phyloP scores from a whole-genome alignment of 2,329 filamentous ascomycete species.

The Beauveria bassiana region DNA sequence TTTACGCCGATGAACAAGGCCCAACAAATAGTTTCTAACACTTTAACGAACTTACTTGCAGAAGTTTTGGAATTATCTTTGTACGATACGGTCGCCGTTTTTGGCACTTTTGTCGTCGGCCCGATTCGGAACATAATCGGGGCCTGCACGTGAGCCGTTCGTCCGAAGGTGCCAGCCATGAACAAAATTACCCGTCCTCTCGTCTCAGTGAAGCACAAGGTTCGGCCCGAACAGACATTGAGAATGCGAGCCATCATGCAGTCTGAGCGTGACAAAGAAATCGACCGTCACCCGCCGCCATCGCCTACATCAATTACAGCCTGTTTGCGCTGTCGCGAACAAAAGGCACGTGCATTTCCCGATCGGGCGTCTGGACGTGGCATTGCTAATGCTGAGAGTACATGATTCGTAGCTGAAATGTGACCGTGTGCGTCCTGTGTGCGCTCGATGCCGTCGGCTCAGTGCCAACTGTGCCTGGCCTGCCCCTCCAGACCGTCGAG shows the following conservation, averaged over 20 bases:
- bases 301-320: not conserved
- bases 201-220: not conserved
- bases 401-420: not conserved
- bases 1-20: too few relatives aligned
- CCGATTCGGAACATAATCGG: not conserved
- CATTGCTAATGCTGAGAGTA: not conserved
- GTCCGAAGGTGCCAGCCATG: not conserved
- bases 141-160: not conserved
- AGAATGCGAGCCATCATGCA: not conserved
- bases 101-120: not conserved
- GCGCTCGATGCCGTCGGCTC: not conserved
- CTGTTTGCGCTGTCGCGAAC: conserved; percentile 1
- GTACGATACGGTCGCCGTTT: not conserved
- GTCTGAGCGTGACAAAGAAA: not conserved
- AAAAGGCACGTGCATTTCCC: not conserved
- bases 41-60: not conserved
- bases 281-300: not conserved
- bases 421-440: not conserved
- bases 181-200: not conserved
- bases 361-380: too few relatives aligned
- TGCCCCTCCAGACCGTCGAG: not conserved
- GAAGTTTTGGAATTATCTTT: too few relatives aligned
- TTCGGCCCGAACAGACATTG: not conserved
- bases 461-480: not conserved
- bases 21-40: not conserved